Evolutionary conservation across 257 asterid genomes (phyloP), one percentile per base, ranked within the genome.

Genomic region (Solanum piurae): DNA sequence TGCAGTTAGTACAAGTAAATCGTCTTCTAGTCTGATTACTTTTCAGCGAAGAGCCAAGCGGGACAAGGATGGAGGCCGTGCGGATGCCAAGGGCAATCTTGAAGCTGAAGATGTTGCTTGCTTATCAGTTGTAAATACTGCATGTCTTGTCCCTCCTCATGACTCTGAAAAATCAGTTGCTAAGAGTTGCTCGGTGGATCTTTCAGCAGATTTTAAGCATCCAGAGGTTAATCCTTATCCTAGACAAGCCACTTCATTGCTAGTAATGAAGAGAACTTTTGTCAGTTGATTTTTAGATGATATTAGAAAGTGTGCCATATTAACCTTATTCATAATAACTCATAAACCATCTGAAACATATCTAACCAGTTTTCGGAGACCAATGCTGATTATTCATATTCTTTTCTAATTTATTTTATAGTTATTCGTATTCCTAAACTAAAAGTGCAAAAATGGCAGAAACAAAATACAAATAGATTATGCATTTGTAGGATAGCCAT

Each of bases 21-120:
- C 68, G 38, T 10, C 74, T 86, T 86, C 93, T 1, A 85, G 92
- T 23, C 86, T 93, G 66, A 88, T 92, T 83, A 95, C 93, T 87
- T 95, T 92, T 88, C 55, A 86, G 84, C 91, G 98, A 89, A 92
- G 96, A 89, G 87, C 89, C 88, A 94, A 95, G 91, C 89, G 89
- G 84, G 90, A 85, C 14, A 88, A 62, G 88, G 90, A 88, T 83
- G 68, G 27, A 12, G 60, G 87, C 79, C 64, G 23, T n/a, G 85
- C 88, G 58, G 72, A 42, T 44, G n/a, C n/a, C 33, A 76, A 87
- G 55, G 44, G 79, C 46, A 25, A 29, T 40, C 38, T 76, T 31
- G 86, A 77, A 85, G 87, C 83, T 37, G 86, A 49, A 79, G 68
- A 86, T 23, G 83, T 52, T 84, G 82, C 49, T 55, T 18, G 87